Base-by-base conservation (phyloP, 192 early-diverging fungal species). In the Coemansia sp. region DNA sequence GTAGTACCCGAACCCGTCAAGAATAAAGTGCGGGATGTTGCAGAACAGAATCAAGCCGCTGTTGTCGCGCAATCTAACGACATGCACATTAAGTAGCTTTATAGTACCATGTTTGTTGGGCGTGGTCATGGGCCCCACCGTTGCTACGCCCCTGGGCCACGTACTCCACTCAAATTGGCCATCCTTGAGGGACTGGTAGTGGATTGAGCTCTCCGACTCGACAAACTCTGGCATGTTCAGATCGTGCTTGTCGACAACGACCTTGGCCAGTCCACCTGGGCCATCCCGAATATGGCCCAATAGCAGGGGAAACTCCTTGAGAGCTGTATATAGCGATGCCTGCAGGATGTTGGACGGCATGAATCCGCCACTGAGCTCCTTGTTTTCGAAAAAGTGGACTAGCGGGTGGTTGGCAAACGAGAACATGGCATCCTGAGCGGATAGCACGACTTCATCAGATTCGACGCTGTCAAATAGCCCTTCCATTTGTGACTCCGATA, bases 1-100 rank as follows among this genome's bases (percentile, higher is more conserved):
- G 35, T 75, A 81, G 67, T 72, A 81, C 7, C 78, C 78, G 4
- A 75, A 47, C 1, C 78, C 78, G 37, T 81, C 78, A 7, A 81
- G 30, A 12, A 81, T 47, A 64, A 68, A 71, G 49, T 80, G 78
- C 22, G 78, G 78, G 34, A 80, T 80, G 43, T 75, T 80, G 66
- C 67, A 71, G 27, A 80, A 73, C 38, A 78, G 30, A 32, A 78
- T 60, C 24, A 73, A 24, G 13, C 76, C 76, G 43, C 76, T 78
- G 43, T 73, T 64, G 27, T 53, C 39, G 3, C 22, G 59, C 18
- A 78, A 53, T 13, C 76, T 68, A 12, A 73, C 55, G 24, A 73
- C 13, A 24, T 73, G 71, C 3, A 78, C 61, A 18, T 34, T 69
- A 4, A 73, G 59, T 29, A 78, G 68, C 52, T 67, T 73, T 43